Base-by-base conservation (phyloP, 352 stramenopile species). In the Pythium chondricola region DNA sequence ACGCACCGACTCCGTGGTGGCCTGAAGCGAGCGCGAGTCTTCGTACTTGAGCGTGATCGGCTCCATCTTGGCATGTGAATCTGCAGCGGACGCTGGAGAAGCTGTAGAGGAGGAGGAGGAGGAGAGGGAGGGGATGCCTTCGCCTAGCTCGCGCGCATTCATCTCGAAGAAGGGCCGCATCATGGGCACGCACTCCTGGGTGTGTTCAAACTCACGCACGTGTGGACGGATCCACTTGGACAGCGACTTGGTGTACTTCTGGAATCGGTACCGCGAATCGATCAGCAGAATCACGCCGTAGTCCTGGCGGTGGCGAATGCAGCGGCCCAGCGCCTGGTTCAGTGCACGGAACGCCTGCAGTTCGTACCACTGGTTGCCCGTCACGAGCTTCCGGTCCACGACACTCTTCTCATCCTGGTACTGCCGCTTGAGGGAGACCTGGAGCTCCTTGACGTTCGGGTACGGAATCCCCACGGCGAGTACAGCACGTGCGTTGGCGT, bases 391-490 rank as follows among this genome's bases (percentile, higher is more conserved):
- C 33, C 70, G 65, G 42, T 91, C 74, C 17, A 77, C 49, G 4
- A 56, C 56, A 32, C 74, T 80, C 45, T 86, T 88, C 43, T 88
- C 63, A 38, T 92, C 80, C 58, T 93, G 82, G 29, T 93, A 93
- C 43, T 82, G 57, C 32, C 81, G 78, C 58, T 93, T 93, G 22
- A 93, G 56, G 20, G 56, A 71, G 2, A 93, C 72, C 51, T 93
- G 83, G 9, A 90, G 78, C 72, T 99, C 96, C 59, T 96, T 93
- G 7, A 96, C 80, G 16, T 89, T 97, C 10, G 97, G 89, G 70
- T 97, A 99, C n/a, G 97, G 97, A 33, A 99, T 93, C 2, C 97
- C 97, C 18, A 98, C 97, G n/a, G 98, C 95, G 16, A 99, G 72
- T 11, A 99, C 97, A 16, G 85, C 85, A 26, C 97, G 79, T 8